phyloP scores from a whole-genome alignment of 441 rosid species.

The Capsella rubella region DNA sequence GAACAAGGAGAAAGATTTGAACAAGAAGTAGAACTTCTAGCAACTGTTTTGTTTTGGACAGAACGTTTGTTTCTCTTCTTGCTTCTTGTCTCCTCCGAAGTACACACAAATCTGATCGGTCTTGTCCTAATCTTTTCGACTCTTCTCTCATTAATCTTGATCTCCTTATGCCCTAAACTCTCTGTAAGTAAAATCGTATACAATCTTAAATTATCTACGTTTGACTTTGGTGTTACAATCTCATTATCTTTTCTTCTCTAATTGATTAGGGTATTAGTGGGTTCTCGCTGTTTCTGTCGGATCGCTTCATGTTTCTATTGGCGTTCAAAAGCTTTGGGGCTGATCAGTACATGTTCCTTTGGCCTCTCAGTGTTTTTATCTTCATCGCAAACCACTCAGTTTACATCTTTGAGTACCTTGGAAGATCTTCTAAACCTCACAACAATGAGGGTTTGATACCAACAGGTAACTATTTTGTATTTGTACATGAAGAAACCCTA shows the following conservation, averaged over 20 bases:
- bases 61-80: conserved; percentile 16
- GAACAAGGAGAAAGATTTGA: neutral
- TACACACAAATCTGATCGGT: neutral
- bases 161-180: conserved; percentile 1
- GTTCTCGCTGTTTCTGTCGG: conserved; percentile 7
- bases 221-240: neutral
- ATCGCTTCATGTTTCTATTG: conserved; percentile 17
- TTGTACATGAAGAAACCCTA: conserved; percentile 8
- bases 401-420: conserved; percentile 19
- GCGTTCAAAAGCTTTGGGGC: neutral
- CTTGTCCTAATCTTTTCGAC: neutral
- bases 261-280: conserved; percentile 10
- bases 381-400: conserved; percentile 10
- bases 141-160: neutral
- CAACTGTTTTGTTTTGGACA: neutral
- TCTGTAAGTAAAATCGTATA: conserved; percentile 24
- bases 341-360: neutral
- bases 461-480: neutral
- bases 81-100: neutral
- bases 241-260: neutral
- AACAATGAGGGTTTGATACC: neutral
- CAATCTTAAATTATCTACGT: neutral
- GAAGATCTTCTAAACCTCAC: neutral
- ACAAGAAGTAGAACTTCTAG: neutral
- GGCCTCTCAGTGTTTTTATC: neutral